Percentiles rank a stretch among this genome's conserved stretches.
Evolutionary conservation across 2,329 filamentous ascomycete genomes (phyloP).

Genomic region (Fusarium sp.): DNA sequence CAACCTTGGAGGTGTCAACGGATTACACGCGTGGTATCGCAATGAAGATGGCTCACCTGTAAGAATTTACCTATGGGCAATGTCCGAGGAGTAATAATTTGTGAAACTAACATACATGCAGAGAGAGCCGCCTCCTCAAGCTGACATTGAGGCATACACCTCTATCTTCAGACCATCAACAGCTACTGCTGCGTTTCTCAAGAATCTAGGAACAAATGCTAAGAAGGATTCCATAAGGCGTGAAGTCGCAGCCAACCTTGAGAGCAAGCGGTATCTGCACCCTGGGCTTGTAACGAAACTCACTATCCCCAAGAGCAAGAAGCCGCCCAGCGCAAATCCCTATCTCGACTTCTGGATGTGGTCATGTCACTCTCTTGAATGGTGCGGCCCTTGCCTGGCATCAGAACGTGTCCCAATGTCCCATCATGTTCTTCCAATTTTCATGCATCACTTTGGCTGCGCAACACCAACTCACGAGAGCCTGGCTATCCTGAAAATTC

Average conservation of each 20-base stretch:
- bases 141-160: constrained; percentile 74
- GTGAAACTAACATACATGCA: constrained; percentile 36
- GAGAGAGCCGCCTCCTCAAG: constrained; percentile 59
- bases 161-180: constrained; percentile 72
- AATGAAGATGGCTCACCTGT: constrained; percentile 49
- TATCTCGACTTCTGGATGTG: constrained; percentile 75
- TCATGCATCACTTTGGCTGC: constrained; percentile 85
- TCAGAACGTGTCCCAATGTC: constrained; percentile 64
- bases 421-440: constrained; percentile 76
- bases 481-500: constrained; percentile 66
- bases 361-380: constrained; percentile 71
- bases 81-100: neutral
- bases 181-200: constrained; percentile 69
- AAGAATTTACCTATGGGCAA: constrained; percentile 27
- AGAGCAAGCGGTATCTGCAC: constrained; percentile 62
- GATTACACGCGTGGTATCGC: constrained; percentile 62
- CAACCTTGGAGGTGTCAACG: constrained; percentile 55
- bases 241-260: constrained; percentile 66
- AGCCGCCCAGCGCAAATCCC: constrained; percentile 64
- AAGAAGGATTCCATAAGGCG: constrained; percentile 69
- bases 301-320: constrained; percentile 59
- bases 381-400: constrained; percentile 67
- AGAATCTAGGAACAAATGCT: constrained; percentile 71
- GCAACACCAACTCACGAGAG: constrained; percentile 74
- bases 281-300: constrained; percentile 51